Conservation (phyloP, 1,284 basidiomycete species). For the Trametes pubescens region DNA sequence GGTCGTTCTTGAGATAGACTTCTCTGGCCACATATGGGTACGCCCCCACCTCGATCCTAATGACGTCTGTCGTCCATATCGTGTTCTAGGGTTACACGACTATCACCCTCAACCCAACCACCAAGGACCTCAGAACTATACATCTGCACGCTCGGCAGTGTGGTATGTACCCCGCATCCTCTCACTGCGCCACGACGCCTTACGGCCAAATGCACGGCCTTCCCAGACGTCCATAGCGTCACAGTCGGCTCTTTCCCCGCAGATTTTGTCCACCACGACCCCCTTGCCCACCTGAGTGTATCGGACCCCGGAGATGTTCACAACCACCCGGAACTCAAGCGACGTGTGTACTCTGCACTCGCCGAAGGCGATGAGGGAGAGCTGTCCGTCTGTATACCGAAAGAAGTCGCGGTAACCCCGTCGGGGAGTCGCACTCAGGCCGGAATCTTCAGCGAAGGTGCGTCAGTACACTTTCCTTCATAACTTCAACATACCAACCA, state of each 20-base stretch:
- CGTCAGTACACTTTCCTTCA: slow-evolving; percentile 20
- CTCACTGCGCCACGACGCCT: slow-evolving; percentile 10
- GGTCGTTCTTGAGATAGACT: slow-evolving; percentile 90
- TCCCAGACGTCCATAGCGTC: slow-evolving; percentile 76
- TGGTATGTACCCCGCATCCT: slow-evolving; percentile 56
- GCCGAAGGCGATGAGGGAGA: slow-evolving; percentile 95
- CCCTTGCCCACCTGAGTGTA: slow-evolving; percentile 74
- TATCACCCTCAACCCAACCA: slow-evolving; percentile 84
- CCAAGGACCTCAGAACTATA: slow-evolving; percentile 78
- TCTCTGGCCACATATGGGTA: slow-evolving; percentile 83
- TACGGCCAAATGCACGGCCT: slow-evolving; percentile 22
- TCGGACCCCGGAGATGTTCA: slow-evolving; percentile 85
- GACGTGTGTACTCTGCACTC: slow-evolving; percentile 89
- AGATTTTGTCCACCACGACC: slow-evolving; percentile 81
- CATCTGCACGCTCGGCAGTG: slow-evolving; percentile 89
- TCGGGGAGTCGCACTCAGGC: slow-evolving; percentile 54
- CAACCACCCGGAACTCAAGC: slow-evolving; percentile 92
- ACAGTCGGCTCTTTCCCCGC: slow-evolving; percentile 73
- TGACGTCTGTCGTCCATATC: slow-evolving; percentile 15
- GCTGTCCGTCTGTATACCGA: slow-evolving; percentile 89
- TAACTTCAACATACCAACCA: slow-evolving; percentile 7
- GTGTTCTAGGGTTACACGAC: slow-evolving; percentile 85
- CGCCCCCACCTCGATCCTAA: slow-evolving; percentile 29
- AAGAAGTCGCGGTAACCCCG: slow-evolving; percentile 76
- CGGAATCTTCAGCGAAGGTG: slow-evolving; percentile 58